phyloP scores from a whole-genome alignment of 2,329 filamentous ascomycete genomes.

The Chalaropsis ovoidea region DNA sequence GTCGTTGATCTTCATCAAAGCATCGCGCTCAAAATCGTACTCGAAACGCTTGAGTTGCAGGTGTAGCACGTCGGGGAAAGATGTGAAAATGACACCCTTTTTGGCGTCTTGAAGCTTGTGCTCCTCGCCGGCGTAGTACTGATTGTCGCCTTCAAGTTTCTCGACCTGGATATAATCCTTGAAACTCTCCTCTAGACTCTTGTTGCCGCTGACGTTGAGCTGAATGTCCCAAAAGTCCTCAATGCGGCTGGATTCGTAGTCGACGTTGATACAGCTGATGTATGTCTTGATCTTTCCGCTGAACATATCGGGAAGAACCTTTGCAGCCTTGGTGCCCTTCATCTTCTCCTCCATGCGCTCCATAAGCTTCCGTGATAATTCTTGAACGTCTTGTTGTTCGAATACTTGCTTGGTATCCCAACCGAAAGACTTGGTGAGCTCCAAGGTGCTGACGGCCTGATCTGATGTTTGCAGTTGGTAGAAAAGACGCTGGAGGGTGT shows the following conservation, averaged over 20 bases:
- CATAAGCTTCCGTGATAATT: constrained; percentile 92
- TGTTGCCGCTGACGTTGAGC: constrained; percentile 89
- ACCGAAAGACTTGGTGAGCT: constrained; percentile 91
- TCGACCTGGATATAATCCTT: constrained; percentile 93
- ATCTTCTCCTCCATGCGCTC: constrained; percentile 94
- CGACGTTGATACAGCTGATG: constrained; percentile 95
- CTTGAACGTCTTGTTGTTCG: constrained; percentile 96
- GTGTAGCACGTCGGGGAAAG: constrained; percentile 87
- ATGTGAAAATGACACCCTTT: constrained; percentile 95
- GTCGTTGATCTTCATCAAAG: constrained; percentile 98
- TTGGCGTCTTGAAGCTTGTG: constrained; percentile 90
- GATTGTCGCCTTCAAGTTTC: constrained; percentile 95
- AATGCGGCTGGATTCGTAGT: constrained; percentile 88
- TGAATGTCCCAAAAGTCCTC: constrained; percentile 99
- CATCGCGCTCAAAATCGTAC: constrained; percentile 90
- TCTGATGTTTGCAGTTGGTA: constrained; percentile 86
- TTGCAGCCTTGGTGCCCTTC: constrained; percentile 91
- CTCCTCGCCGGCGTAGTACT: constrained; percentile 85
- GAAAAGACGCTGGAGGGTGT: constrained; percentile 85
- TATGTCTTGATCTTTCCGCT: constrained; percentile 98
- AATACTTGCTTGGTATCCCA: constrained; percentile 98
- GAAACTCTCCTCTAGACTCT: constrained; percentile 87
- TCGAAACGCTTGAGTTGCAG: constrained; percentile 95
- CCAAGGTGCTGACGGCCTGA: constrained; percentile 74
- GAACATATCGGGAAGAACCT: constrained; percentile 80